Base-by-base conservation (phyloP, 192 early-diverging fungal genomes). In the Phycomyces nitens region DNA sequence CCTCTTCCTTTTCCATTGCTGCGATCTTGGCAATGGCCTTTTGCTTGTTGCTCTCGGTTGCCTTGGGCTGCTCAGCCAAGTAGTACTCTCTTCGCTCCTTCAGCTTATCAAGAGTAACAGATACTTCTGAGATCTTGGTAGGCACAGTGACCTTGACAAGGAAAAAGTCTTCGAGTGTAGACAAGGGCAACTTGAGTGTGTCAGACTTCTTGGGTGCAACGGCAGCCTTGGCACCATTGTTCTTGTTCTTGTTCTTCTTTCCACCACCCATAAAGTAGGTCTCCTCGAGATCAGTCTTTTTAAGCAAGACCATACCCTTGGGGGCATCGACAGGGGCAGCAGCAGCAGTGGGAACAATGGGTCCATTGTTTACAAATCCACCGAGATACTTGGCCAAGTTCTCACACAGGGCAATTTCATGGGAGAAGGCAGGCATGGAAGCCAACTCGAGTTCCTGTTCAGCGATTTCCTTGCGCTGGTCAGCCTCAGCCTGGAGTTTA, bases 11-110 rank as follows among this genome's bases (percentile, higher is more conserved):
- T 14, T 77, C 66, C 64, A 92, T 78, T 62, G 84, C 85, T 39
- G 84, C 88, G 64, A 96, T 89, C 79, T 88, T 88, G 56, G 85
- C 90, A 75, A 94, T 86, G 51, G 91, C 96, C 73, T 87, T 88
- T 62, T 80, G 84, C 84, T 91, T 95, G 81, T 95, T 96, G 72
- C 89, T 89, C 8, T 74, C 84, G 56, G 94, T 95, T 15, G 82
- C 83, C 59, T 79, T 82, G 52, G 81, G 85, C 75, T 93, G 91
- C 73, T 91, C 86, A 44, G 85, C 85, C 53, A 89, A 65, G 78
- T 80, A 98, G 70, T 87, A 77, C 20, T 81, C 69, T 71, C 83
- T 87, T 71, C 89, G 88, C 34, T 74, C 87, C 59, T 79, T 78
- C 43, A 98, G 77, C 44, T 82, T 83, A 43, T 84, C 84, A 69